Base-by-base conservation (phyloP, 768 basidiomycete genomes). In the Gymnopilus dilepis region DNA sequence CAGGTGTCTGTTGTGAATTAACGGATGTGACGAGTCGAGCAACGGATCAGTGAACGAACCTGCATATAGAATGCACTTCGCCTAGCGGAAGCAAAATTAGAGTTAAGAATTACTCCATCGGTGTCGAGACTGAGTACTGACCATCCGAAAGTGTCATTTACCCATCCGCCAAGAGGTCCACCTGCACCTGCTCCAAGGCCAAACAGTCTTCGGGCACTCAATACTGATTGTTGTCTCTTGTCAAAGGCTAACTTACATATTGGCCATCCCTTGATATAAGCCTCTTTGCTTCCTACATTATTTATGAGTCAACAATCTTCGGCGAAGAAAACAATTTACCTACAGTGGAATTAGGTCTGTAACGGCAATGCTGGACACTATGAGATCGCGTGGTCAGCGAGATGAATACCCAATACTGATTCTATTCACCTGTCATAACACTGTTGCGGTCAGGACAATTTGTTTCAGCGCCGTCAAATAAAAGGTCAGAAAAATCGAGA, bases 311-410 rank as follows among this genome's bases (percentile, higher is more conserved):
- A 30, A 60, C 38, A 59, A 43, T 48, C 65, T 28, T 56, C 54
- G 51, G 47, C 50, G 24, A 45, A 6, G 40, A n/a, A 41, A 34
- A 57, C n/a, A 34, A 40, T 22, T 22, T 37, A 6, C 89, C 80
- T 69, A 92, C 89, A 98, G 74, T 13, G 95, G 94, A 60, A 98
- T 90, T 22, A 97, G 79, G 77, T 99, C 96, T 6, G 91, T 90
- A 58, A 94, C 86, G 47, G 93, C 83, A 59, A 97, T 86, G 65
- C 89, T 93, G 50, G 91, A 84, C 28, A 95, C 94, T 95, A 71
- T 51, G 64, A 60, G 66, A 41, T 41, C 61, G 50, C 30, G 58
- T 56, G 60, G 65, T 76, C 61, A 74, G 63, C 76, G 59, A 53
- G 45, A 24, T 54, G 42, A 43, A 60, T 37, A 42, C 33, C 71